phyloP scores from a whole-genome alignment of 2,329 filamentous ascomycete species.

The Xylaria sp. region DNA sequence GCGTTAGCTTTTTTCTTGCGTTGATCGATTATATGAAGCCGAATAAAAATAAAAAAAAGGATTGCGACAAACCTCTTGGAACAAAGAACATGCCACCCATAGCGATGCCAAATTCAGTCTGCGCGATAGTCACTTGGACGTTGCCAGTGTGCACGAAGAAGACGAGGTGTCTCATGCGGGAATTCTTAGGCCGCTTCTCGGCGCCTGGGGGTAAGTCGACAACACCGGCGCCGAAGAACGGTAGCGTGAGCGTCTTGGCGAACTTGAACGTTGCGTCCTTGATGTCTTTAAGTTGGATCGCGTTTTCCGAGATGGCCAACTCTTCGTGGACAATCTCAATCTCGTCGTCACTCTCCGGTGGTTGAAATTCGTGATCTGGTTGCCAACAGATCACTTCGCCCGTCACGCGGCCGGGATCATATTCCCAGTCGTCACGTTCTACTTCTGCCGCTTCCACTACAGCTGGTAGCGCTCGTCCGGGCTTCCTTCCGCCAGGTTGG shows the following conservation, averaged over 20 bases:
- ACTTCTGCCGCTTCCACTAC: constrained; percentile 63
- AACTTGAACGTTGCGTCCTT: constrained; percentile 81
- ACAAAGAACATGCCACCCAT: constrained; percentile 95
- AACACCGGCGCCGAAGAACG: constrained; percentile 90
- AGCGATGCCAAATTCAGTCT: constrained; percentile 81
- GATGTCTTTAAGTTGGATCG: constrained; percentile 68
- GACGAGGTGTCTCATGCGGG: constrained; percentile 94
- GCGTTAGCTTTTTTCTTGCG: constrained; percentile 20
- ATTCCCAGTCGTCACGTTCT: constrained; percentile 76
- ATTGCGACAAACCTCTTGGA: constrained; percentile 93
- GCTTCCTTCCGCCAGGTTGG: constrained; percentile 36
- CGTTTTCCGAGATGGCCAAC: constrained; percentile 65
- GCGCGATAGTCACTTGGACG: constrained; percentile 81
- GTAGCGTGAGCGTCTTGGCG: constrained; percentile 84
- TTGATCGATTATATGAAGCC: constrained; percentile 16
- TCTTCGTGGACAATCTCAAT: constrained; percentile 65
- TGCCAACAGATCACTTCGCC: constrained; percentile 75
- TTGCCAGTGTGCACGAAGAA: constrained; percentile 91
- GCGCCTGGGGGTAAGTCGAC: constrained; percentile 87
- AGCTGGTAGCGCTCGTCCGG: constrained; percentile 25
- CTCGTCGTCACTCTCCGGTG: constrained; percentile 65
- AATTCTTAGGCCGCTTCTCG: constrained; percentile 90
- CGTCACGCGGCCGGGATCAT: constrained; percentile 69
- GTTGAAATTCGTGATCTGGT: constrained; percentile 63
- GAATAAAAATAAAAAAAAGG: too few species aligned